phyloP scores from a whole-genome alignment of 768 basidiomycete genomes.

The Coprinellus micaceus region DNA sequence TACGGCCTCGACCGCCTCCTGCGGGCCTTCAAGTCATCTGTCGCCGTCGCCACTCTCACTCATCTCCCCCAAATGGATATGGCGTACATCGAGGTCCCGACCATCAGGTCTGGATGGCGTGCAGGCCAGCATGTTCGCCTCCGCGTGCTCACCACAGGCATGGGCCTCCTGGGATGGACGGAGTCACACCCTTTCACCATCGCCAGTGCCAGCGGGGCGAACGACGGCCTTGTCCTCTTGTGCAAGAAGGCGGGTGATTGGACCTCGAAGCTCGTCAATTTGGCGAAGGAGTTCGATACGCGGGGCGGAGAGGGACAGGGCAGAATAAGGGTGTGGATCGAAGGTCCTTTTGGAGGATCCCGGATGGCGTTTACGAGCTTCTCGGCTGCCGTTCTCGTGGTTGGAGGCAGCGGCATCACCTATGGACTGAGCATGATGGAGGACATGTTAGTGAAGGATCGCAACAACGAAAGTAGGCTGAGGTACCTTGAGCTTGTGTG shows the following conservation, averaged over 20 bases:
- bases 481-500: conserved; percentile 66
- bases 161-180: conserved; percentile 54
- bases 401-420: conserved; percentile 76
- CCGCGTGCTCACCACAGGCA: conserved; percentile 50
- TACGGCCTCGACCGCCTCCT: conserved; percentile 58
- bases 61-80: conserved; percentile 58
- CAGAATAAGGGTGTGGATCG: conserved; percentile 48
- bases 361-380: conserved; percentile 60
- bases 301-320: conserved; percentile 34
- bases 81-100: conserved; percentile 61
- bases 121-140: conserved; percentile 81
- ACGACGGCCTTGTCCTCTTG: conserved; percentile 63
- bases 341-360: conserved; percentile 68
- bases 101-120: conserved; percentile 70
- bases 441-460: conserved; percentile 57
- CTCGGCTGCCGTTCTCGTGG: conserved; percentile 56
- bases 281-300: conserved; percentile 33
- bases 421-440: conserved; percentile 60
- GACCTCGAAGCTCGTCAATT: conserved; percentile 55
- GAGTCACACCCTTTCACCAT: conserved; percentile 84
- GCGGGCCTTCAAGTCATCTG: conserved; percentile 61
- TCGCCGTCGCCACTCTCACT: conserved; percentile 55
- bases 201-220: conserved; percentile 49
- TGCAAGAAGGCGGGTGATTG: conserved; percentile 65
- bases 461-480: conserved; percentile 45